A percentile compares a stretch with the other conserved stretches of the same genome.
Evolutionary conservation across 2,329 filamentous ascomycete species (phyloP).

Genomic region (Cercospora sp.): DNA sequence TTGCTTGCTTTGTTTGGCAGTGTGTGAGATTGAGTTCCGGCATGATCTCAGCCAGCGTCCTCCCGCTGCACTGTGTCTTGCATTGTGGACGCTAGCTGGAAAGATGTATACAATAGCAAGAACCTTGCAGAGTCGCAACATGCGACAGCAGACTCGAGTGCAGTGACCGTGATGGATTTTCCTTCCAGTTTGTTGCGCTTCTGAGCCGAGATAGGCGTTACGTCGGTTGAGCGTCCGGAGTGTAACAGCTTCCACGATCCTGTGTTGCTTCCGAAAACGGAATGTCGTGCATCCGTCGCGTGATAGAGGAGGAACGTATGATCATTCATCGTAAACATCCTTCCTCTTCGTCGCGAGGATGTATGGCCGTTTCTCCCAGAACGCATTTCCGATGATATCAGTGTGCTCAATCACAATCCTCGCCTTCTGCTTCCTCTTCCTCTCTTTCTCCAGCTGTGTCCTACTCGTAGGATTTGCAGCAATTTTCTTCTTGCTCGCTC

Average conservation of each 20-base stretch:
- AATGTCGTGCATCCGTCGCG: not conserved
- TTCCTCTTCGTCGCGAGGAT: conserved; percentile 40
- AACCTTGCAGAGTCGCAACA: not conserved
- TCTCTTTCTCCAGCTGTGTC: conserved; percentile 79
- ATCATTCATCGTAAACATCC: conserved; percentile 4
- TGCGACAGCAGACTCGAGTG: not conserved
- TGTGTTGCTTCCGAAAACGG: not conserved
- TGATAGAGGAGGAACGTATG: not conserved
- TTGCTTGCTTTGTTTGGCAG: conserved; percentile 3
- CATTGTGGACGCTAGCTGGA: not conserved
- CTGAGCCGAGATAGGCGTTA: not conserved
- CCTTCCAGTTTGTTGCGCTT: not conserved
- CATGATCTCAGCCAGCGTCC: conserved; percentile 9
- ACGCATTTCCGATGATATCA: conserved; percentile 93
- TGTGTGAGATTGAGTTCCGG: conserved; percentile 12
- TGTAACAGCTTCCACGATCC: not conserved
- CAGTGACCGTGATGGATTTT: not conserved
- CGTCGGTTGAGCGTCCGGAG: not conserved
- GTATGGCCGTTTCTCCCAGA: conserved; percentile 88
- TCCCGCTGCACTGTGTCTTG: not conserved
- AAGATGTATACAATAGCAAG: not conserved
- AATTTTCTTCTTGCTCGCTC: not conserved
- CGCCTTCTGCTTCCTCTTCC: conserved; percentile 77
- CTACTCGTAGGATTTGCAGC: conserved; percentile 46
- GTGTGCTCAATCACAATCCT: conserved; percentile 78